Conservation (phyloP, 225 moss, liverwort and hornwort species). For the Rhytidiadelphus loreus region DNA sequence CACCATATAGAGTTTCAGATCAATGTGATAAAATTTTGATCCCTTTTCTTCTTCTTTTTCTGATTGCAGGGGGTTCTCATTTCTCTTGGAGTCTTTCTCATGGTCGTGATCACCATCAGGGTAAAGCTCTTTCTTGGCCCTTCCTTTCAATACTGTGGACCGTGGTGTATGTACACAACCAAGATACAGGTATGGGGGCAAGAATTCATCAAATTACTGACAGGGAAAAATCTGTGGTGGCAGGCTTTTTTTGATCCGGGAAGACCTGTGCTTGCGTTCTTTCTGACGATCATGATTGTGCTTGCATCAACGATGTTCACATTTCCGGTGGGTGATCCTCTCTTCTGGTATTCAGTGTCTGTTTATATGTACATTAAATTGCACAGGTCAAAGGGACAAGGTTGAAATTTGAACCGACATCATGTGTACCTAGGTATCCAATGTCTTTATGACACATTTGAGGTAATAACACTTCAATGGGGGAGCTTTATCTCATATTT, state of each 20-base stretch:
- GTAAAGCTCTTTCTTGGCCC: constrained; percentile 3
- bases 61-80: constrained; percentile 38
- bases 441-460: not conserved
- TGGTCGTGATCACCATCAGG: constrained; percentile 33
- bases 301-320: constrained; percentile 25
- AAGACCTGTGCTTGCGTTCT: constrained; percentile 16
- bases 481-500: not conserved
- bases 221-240: not conserved
- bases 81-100: constrained; percentile 45
- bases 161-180: not conserved
- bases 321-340: constrained; percentile 21
- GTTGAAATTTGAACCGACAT: not conserved
- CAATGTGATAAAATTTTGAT: not conserved
- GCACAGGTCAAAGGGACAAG: not conserved
- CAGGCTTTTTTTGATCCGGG: constrained; percentile 19
- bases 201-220: not conserved
- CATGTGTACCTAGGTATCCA: not conserved
- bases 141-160: not conserved
- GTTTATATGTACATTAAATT: not conserved
- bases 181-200: not conserved
- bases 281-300: constrained; percentile 20
- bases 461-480: not conserved
- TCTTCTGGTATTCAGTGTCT: not conserved
- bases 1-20: not conserved
- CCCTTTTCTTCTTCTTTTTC: not conserved